Conservation (phyloP, 2,329 filamentous ascomycete genomes). For the Aureobasidium sp. region DNA sequence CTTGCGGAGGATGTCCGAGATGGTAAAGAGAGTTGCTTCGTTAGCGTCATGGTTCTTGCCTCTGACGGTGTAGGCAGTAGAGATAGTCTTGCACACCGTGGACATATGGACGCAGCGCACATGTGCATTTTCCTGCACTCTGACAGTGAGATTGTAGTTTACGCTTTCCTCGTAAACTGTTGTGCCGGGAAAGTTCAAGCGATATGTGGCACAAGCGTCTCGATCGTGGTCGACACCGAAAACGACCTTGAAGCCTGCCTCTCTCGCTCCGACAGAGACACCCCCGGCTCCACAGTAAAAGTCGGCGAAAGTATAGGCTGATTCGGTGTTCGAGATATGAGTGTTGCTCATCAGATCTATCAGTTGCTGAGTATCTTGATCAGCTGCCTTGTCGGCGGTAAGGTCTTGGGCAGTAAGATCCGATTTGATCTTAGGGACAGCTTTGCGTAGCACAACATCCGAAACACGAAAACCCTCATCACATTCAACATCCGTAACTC, state of each 20-base stretch:
- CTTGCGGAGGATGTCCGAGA: conserved; percentile 49
- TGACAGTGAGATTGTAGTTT: background rate
- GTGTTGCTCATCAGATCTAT: background rate
- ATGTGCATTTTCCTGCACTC: background rate
- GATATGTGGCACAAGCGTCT: conserved; percentile 52
- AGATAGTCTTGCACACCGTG: conserved; percentile 72
- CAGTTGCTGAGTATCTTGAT: background rate
- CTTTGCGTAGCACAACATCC: background rate
- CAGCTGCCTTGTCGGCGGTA: background rate
- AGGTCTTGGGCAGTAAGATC: background rate
- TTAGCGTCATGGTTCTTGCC: conserved; percentile 60
- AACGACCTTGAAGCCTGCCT: conserved; percentile 51
- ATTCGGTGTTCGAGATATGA: background rate
- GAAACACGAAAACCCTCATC: background rate
- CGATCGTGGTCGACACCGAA: conserved; percentile 59
- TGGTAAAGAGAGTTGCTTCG: conserved; percentile 46
- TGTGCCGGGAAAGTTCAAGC: conserved; percentile 47
- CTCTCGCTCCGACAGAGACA: conserved; percentile 55
- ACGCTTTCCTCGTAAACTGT: conserved; percentile 18
- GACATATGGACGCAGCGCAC: conserved; percentile 54
- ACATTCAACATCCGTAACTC: conserved; percentile 5
- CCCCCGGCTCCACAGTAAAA: conserved; percentile 69
- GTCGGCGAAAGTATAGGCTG: conserved; percentile 59
- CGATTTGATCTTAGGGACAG: background rate
- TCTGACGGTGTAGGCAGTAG: conserved; percentile 57